Base-by-base conservation (phyloP, 805 yeast species). In the Starmerella roubikii region DNA sequence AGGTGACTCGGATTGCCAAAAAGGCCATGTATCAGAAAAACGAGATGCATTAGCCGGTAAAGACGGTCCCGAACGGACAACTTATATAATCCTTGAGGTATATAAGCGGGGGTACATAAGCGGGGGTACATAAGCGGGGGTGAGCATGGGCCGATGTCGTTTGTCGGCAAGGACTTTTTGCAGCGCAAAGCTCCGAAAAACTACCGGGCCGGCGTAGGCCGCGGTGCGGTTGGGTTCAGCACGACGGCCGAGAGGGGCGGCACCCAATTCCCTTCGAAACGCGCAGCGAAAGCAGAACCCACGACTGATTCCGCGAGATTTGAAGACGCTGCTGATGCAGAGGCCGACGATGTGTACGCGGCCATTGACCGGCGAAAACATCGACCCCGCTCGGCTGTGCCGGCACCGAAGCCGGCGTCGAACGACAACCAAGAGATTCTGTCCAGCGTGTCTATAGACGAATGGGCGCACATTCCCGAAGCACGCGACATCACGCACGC, bases 211-310 rank as follows among this genome's bases (percentile, higher is more conserved):
- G 98, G 98, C 20, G 60, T 85, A 7, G 97, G 96, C 0, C 67
- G 98, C 54, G 98, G 98, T 21, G 97, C 96, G 1, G 72, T 82
- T 1, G 97, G 96, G 4, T 86, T 91, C 58, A 75, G 86, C 0
- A 84, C 94, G 20, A 29, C 31, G 9, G 31, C 31, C 12, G 31
- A 29, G 13, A 19, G 31, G 4, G 31, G 31, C 7, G 20, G 31
- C 10, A 7, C 27, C 13, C 18, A 18, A n/a, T 32, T 32, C 19
- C 35, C 36, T 29, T 9, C 13, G 15, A 34, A 27, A 20, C 11
- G 13, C 5, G 29, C 42, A 21, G 4, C 20, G 15, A 15, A 4
- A 4, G 12, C 4, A 3, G 16, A 28, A 4, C 24, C 29, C 4
- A 15, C 22, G 9, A 8, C 5, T 8, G 8, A 29, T 15, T 6